These are phyloP conservation scores for Helianthus annuus DNA, from an alignment of 129 eudicot genomes.

Conservation along the genomic window DNA sequence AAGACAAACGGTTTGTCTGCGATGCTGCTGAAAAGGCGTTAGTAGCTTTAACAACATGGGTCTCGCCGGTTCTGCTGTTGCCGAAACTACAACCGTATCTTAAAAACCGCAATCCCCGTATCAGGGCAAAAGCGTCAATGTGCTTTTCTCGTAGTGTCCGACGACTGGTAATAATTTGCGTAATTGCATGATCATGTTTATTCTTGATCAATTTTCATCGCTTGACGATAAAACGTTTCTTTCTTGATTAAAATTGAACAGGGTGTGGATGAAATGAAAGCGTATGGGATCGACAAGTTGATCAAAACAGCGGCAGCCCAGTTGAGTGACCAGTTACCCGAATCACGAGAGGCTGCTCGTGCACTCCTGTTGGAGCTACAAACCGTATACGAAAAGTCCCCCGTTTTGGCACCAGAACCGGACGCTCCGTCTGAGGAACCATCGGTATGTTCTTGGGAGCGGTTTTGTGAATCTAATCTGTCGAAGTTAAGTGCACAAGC, in stretches of 20 bases:
- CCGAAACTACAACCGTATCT: conserved; percentile 68
- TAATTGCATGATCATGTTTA: neutral
- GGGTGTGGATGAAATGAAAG: conserved; percentile 63
- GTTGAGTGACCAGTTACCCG: conserved; percentile 76
- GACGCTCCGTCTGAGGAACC: conserved; percentile 35
- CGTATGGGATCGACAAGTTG: conserved; percentile 61
- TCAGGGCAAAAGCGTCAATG: conserved; percentile 73
- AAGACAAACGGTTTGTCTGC: conserved; percentile 79
- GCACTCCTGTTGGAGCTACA: conserved; percentile 59
- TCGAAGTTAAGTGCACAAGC: conserved; percentile 67
- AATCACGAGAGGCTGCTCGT: conserved; percentile 80
- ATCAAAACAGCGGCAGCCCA: conserved; percentile 60
- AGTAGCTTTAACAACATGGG: conserved; percentile 47
- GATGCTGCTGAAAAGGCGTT: conserved; percentile 77
- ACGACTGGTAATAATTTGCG: conserved; percentile 45
- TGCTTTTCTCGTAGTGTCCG: conserved; percentile 64
- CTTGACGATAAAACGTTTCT: neutral
- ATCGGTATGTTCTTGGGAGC: conserved; percentile 49
- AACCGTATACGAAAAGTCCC: conserved; percentile 44
- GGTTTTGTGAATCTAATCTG: conserved; percentile 64
- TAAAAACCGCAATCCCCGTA: conserved; percentile 64
- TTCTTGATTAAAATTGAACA: conserved; percentile 13
- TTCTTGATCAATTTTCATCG: neutral
- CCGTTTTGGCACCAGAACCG: conserved; percentile 21
- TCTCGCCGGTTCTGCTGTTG: conserved; percentile 53